These are phyloP conservation scores for Oidiodendron maius DNA, from an alignment of 495 filamentous ascomycete genomes.

Conservation along the genomic window DNA sequence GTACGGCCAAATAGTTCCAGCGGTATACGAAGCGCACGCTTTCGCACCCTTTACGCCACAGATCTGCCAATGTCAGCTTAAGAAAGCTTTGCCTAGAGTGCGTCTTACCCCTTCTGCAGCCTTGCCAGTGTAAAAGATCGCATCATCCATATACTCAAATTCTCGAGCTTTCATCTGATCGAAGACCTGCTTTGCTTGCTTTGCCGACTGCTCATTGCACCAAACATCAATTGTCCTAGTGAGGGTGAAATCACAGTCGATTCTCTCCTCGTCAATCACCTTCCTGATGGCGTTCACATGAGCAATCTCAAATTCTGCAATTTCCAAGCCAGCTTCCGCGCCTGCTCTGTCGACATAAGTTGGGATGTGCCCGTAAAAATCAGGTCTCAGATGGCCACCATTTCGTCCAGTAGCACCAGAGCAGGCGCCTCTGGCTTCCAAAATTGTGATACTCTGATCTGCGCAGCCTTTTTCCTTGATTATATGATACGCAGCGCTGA, in stretches of 20 bases:
- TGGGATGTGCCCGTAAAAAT: background rate
- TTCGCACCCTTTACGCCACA: slow-evolving; percentile 30
- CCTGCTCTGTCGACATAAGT: slow-evolving; percentile 40
- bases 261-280: slow-evolving; percentile 42
- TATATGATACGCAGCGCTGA: slow-evolving; percentile 22
- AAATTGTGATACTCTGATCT: slow-evolving; percentile 33
- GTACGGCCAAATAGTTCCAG: slow-evolving; percentile 59
- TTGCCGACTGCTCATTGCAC: background rate
- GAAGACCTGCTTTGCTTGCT: background rate
- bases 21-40: slow-evolving; percentile 50
- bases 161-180: background rate
- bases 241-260: slow-evolving; percentile 42
- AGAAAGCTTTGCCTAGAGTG: slow-evolving; percentile 61
- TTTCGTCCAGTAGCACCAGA: slow-evolving; percentile 55
- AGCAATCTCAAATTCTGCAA: slow-evolving; percentile 45
- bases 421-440: slow-evolving; percentile 47
- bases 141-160: slow-evolving; percentile 25
- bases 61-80: slow-evolving; percentile 58
- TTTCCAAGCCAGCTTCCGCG: slow-evolving; percentile 39
- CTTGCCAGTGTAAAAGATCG: slow-evolving; percentile 32
- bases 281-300: slow-evolving; percentile 48
- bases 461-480: slow-evolving; percentile 2
- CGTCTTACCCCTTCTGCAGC: slow-evolving; percentile 36
- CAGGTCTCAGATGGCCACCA: slow-evolving; percentile 22
- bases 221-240: slow-evolving; percentile 14